Evolutionary conservation across 768 basidiomycete genomes (phyloP).

Genomic region (Suillus bovinus): DNA sequence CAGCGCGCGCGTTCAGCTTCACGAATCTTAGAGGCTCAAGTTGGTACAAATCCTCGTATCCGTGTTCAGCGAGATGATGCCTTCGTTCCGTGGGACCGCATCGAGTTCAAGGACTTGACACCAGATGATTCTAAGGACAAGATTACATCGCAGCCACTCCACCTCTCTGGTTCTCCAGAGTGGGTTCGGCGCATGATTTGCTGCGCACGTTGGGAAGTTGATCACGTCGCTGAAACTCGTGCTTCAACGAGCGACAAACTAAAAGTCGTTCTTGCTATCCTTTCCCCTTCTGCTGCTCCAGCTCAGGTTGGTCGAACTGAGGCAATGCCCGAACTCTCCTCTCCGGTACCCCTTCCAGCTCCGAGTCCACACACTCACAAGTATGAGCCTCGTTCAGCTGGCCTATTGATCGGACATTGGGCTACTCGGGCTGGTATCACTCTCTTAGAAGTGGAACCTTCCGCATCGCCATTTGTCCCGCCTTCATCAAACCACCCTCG

Average conservation of each 20-base stretch:
- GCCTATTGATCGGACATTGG: conserved; percentile 66
- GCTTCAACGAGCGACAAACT: conserved; percentile 26
- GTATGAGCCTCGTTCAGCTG: conserved; percentile 65
- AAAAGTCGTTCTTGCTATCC: conserved; percentile 65
- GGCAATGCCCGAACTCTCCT: conserved; percentile 28
- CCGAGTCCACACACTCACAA: conserved; percentile 55
- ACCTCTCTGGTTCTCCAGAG: conserved; percentile 58
- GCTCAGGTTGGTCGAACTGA: conserved; percentile 30
- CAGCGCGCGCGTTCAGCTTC: conserved; percentile 86
- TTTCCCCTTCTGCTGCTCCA: conserved; percentile 33
- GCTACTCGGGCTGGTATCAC: conserved; percentile 61
- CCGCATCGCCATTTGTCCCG: conserved; percentile 13
- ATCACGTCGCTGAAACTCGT: conserved; percentile 44
- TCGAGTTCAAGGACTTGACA: conserved; percentile 48
- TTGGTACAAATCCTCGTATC: conserved; percentile 80
- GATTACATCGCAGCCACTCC: conserved; percentile 22
- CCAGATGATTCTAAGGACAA: conserved; percentile 26
- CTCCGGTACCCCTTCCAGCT: conserved; percentile 68
- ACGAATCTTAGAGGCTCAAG: conserved; percentile 84
- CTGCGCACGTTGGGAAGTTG: conserved; percentile 75
- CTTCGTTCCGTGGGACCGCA: conserved; percentile 79
- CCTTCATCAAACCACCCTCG: conserved; percentile 20
- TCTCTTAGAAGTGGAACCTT: conserved; percentile 52
- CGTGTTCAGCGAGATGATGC: conserved; percentile 82
- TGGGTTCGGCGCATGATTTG: conserved; percentile 86